phyloP scores from a whole-genome alignment of 192 early-diverging fungal species.

The Coemansia sp. region DNA sequence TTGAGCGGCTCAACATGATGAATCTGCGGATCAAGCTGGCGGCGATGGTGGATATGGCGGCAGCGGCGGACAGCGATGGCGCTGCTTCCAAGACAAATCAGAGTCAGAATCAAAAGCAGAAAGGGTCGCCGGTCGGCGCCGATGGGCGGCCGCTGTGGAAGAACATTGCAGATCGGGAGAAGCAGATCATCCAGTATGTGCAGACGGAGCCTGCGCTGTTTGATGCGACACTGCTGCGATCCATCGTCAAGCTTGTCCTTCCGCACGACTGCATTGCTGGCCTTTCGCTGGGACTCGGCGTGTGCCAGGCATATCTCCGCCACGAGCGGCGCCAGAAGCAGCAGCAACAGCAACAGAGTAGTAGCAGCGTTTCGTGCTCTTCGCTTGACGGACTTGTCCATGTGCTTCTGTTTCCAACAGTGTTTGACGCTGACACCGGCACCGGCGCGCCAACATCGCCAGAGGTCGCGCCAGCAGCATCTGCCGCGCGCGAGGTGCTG shows the following conservation, averaged over 20 bases:
- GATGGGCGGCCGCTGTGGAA: constrained; percentile 43
- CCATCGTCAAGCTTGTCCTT: constrained; percentile 49
- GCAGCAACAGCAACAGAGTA: not conserved
- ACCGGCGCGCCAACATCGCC: not conserved
- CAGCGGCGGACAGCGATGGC: not conserved
- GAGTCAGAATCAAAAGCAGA: not conserved
- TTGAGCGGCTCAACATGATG: constrained; percentile 47
- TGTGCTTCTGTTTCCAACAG: constrained; percentile 72
- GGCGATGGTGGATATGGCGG: constrained; percentile 17
- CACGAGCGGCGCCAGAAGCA: constrained; percentile 18
- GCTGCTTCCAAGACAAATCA: too few species aligned
- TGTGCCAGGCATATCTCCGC: constrained; percentile 44
- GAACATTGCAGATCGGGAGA: constrained; percentile 27
- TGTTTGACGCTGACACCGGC: constrained; percentile 62
- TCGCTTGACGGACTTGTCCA: constrained; percentile 58
- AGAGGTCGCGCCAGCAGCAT: not conserved
- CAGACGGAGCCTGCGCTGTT: constrained; percentile 37
- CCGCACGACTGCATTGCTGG: constrained; percentile 57
- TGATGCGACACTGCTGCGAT: constrained; percentile 36
- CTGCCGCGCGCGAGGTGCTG: constrained; percentile 14
- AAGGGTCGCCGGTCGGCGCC: not conserved
- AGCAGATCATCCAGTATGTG: constrained; percentile 43
- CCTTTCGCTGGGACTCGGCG: constrained; percentile 44
- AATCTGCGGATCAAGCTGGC: constrained; percentile 40
- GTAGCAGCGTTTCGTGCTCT: constrained; percentile 5